Percentiles rank a stretch among this genome's conserved stretches.
Evolutionary conservation across 2,329 filamentous ascomycete species (phyloP).

Genomic region (Atkinsonella texensis): DNA sequence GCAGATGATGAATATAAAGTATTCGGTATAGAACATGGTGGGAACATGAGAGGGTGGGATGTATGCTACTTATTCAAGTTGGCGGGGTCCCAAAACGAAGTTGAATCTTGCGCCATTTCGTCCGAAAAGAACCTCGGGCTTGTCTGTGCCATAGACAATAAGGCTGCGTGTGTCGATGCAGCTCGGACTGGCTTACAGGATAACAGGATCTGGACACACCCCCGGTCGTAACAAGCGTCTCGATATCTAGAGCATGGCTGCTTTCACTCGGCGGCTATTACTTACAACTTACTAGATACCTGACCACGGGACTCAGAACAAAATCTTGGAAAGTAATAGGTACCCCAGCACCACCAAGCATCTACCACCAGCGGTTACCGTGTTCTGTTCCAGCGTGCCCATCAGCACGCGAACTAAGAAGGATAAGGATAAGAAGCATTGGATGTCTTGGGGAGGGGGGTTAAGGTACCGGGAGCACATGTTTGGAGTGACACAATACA

Average conservation of each 20-base stretch:
- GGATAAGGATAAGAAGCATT: not conserved
- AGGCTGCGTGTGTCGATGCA: constrained; percentile 3
- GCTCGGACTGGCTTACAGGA: not conserved
- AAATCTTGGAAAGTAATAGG: no score
- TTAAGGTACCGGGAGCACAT: not conserved
- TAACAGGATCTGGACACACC: not conserved
- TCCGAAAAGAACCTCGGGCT: not conserved
- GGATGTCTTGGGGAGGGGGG: not conserved
- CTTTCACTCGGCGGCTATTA: not conserved
- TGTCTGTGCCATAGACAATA: constrained; percentile 1
- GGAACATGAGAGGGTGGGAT: constrained; percentile 3
- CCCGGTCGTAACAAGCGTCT: not conserved
- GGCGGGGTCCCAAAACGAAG: not conserved
- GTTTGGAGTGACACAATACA: not conserved
- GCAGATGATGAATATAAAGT: not conserved
- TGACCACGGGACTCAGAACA: no score
- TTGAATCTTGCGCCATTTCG: not conserved
- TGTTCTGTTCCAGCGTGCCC: not conserved
- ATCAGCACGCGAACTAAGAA: not conserved
- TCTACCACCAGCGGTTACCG: not conserved
- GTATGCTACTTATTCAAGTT: constrained; percentile 4
- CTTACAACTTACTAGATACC: not conserved
- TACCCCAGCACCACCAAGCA: not conserved
- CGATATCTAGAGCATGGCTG: not conserved
- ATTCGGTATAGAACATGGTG: not conserved